phyloP scores from a whole-genome alignment of 495 filamentous ascomycete genomes.

The Acidomyces sp. region DNA sequence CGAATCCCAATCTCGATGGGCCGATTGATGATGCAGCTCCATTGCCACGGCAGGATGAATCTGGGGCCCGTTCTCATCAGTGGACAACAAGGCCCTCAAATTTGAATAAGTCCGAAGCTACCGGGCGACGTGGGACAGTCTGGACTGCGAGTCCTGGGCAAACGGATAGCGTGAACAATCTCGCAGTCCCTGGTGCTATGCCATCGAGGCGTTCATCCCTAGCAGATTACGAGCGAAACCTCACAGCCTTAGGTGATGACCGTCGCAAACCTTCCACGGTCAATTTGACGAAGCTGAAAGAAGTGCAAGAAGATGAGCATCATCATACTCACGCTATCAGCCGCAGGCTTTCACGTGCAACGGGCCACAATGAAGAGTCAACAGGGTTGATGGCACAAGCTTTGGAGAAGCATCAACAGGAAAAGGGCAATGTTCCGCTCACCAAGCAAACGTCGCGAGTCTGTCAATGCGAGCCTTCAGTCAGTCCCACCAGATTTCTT shows the following conservation, averaged over 20 bases:
- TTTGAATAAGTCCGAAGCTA: no score
- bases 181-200: neutral
- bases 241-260: slow-evolving; percentile 13
- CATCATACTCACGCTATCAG: slow-evolving; percentile 1
- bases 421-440: slow-evolving; percentile 19
- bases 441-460: slow-evolving; percentile 17
- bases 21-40: slow-evolving; percentile 9
- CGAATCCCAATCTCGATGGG: slow-evolving; percentile 4
- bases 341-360: slow-evolving; percentile 6
- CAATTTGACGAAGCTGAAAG: slow-evolving; percentile 8
- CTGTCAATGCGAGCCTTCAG: neutral
- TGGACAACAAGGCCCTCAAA: no score
- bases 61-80: slow-evolving; percentile 1
- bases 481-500: neutral
- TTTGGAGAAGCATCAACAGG: slow-evolving; percentile 15
- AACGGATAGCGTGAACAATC: slow-evolving; percentile 8
- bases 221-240: slow-evolving; percentile 17
- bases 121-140: no score
- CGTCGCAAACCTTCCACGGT: slow-evolving; percentile 16
- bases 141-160: no score
- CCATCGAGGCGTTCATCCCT: slow-evolving; percentile 12
- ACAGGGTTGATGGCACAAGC: slow-evolving; percentile 17
- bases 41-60: slow-evolving; percentile 15
- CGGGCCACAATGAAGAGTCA: slow-evolving; percentile 9
- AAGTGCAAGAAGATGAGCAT: slow-evolving; percentile 14